phyloP scores from a whole-genome alignment of 176 grass and related monocot genomes.

The Melocanna baccifera region DNA sequence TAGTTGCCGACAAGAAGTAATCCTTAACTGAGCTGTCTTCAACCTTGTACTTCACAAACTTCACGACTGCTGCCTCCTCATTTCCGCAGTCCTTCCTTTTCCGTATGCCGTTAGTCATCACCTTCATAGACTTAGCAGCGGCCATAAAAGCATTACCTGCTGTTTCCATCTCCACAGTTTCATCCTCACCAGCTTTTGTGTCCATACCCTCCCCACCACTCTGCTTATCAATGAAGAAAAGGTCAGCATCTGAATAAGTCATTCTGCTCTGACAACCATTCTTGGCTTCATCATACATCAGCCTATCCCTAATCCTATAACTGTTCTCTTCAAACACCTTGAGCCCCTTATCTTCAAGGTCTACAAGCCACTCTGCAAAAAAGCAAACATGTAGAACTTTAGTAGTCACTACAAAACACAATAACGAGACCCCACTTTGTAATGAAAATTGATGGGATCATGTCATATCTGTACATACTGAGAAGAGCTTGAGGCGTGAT shows the following conservation, averaged over 20 bases:
- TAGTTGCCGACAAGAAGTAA: slow-evolving; percentile 26
- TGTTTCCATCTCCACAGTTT: slow-evolving; percentile 50
- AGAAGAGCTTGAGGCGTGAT: slow-evolving; percentile 80
- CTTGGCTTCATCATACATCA: slow-evolving; percentile 56
- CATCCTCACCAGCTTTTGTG: slow-evolving; percentile 32
- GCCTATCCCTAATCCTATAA: slow-evolving; percentile 52
- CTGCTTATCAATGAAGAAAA: slow-evolving; percentile 87
- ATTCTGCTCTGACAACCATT: slow-evolving; percentile 38
- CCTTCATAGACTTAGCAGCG: slow-evolving; percentile 83
- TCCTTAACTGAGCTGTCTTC: slow-evolving; percentile 54
- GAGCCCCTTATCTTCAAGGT: slow-evolving; percentile 73
- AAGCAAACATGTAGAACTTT: slow-evolving; percentile 37
- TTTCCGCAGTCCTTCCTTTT: slow-evolving; percentile 72
- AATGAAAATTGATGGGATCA: background rate
- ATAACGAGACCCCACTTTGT: background rate
- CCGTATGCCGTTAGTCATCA: slow-evolving; percentile 42
- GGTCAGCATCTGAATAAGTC: slow-evolving; percentile 45
- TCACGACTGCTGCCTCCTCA: slow-evolving; percentile 43
- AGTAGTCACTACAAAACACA: slow-evolving; percentile 7
- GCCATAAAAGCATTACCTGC: slow-evolving; percentile 68
- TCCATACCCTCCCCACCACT: slow-evolving; percentile 34
- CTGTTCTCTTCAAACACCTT: slow-evolving; percentile 62
- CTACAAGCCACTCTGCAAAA: slow-evolving; percentile 74
- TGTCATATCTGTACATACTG: slow-evolving; percentile 54
- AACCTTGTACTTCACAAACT: slow-evolving; percentile 67